phyloP scores from a whole-genome alignment of 306 rosid species.

The Acacia acuminata region DNA sequence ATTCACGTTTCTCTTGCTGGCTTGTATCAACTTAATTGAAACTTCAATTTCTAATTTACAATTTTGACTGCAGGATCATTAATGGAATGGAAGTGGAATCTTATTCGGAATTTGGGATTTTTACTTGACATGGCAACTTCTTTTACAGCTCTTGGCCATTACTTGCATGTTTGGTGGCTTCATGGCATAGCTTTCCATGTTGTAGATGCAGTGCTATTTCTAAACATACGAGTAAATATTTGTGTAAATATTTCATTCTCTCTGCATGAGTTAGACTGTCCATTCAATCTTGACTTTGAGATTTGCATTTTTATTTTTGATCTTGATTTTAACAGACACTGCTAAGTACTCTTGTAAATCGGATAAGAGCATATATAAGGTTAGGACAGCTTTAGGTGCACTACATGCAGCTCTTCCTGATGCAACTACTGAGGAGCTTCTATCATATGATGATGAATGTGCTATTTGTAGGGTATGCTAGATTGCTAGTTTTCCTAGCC shows the following conservation, averaged over 20 bases:
- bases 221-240: conserved; percentile 81
- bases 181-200: conserved; percentile 98
- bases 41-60: conserved; percentile 29
- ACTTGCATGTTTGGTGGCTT: conserved; percentile 93
- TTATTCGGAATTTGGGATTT: conserved; percentile 86
- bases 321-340: conserved; percentile 69
- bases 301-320: conserved; percentile 25
- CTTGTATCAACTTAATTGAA: neutral
- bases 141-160: conserved; percentile 93
- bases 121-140: conserved; percentile 86
- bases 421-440: conserved; percentile 87
- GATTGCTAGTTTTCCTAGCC: conserved; percentile 11
- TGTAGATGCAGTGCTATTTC: conserved; percentile 84
- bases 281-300: conserved; percentile 10
- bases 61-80: conserved; percentile 69
- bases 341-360: conserved; percentile 82
- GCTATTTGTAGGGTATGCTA: conserved; percentile 91
- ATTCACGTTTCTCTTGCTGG: neutral
- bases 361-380: conserved; percentile 71
- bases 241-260: conserved; percentile 37
- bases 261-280: conserved; percentile 20
- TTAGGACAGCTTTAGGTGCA: conserved; percentile 84
- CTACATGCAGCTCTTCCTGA: conserved; percentile 99
- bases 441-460: conserved; percentile 87
- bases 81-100: conserved; percentile 88